These are phyloP conservation scores for Pleodorina starrii DNA, from an alignment of 139 green algal genomes.

Conservation along the genomic window DNA sequence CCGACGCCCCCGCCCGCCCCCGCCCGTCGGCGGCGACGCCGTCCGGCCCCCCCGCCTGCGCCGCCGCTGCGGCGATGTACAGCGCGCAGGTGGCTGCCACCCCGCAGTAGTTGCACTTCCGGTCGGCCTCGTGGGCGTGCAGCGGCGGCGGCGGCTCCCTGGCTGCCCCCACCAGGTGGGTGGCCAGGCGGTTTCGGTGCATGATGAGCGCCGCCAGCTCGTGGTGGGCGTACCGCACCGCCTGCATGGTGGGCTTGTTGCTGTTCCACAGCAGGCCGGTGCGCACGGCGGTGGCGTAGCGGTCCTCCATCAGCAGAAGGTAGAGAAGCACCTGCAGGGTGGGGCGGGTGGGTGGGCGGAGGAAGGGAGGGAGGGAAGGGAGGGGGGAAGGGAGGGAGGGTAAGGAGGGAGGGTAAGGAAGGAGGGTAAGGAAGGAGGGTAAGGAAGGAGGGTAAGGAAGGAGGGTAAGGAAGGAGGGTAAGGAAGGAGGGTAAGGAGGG, in stretches of 20 bases:
- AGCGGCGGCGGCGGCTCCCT: slow-evolving; percentile 63
- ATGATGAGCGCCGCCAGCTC: slow-evolving; percentile 73
- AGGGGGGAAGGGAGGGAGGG: too few species aligned
- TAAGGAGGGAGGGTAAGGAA: too few species aligned
- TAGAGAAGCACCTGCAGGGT: slow-evolving; percentile 85
- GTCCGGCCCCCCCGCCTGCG: slow-evolving; percentile 12
- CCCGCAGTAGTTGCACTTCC: slow-evolving; percentile 14
- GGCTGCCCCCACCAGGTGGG: slow-evolving; percentile 54
- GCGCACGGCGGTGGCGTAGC: slow-evolving; percentile 71
- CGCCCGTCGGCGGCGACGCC: slow-evolving; percentile 43
- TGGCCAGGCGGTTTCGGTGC: slow-evolving; percentile 72
- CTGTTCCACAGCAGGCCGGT: slow-evolving; percentile 85
- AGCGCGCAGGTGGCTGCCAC: slow-evolving; percentile 67
- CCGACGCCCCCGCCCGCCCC: not conserved
- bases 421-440: too few species aligned
- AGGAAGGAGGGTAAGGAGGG: too few species aligned
- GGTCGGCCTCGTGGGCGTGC: not conserved
- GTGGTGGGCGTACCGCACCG: slow-evolving; percentile 40
- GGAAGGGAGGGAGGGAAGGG: not conserved
- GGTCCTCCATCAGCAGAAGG: slow-evolving; percentile 86
- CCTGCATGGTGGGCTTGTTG: slow-evolving; percentile 55
- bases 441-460: too few species aligned
- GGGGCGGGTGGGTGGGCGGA: too few species aligned
- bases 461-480: too few species aligned
- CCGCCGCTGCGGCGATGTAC: slow-evolving; percentile 65